These are phyloP conservation scores for Wallemia hederae DNA, from an alignment of 1,284 basidiomycete species.

Conservation along the genomic window DNA sequence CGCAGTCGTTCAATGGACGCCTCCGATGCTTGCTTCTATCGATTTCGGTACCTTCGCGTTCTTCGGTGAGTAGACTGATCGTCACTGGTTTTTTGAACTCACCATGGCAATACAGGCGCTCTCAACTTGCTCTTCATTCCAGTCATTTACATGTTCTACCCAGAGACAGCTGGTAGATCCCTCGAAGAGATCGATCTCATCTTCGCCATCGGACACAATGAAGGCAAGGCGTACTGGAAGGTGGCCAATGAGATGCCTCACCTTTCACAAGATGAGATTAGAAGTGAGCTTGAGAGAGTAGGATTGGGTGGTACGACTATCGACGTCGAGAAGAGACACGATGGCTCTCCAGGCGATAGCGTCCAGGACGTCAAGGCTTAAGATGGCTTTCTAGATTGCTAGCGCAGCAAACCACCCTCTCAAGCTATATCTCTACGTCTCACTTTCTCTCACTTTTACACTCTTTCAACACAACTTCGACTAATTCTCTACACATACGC, in stretches of 20 bases:
- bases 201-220: conserved; percentile 11
- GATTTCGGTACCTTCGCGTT: conserved; percentile 5
- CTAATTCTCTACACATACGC: no score
- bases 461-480: no score
- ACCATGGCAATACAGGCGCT: neutral
- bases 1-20: conserved; percentile 3
- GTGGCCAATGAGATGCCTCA: conserved; percentile 9
- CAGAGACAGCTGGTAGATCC: conserved; percentile 14
- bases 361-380: no score
- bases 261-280: conserved; percentile 6
- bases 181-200: conserved; percentile 14
- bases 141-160: conserved; percentile 14
- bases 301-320: conserved; percentile 3
- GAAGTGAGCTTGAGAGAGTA: conserved; percentile 7
- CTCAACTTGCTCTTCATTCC: conserved; percentile 7
- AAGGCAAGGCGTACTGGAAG: conserved; percentile 7
- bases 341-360: no score
- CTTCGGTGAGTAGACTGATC: neutral
- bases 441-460: no score
- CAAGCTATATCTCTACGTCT: no score
- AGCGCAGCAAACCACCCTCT: no score
- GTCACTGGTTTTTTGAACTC: neutral
- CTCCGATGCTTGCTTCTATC: conserved; percentile 7
- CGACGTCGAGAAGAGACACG: no score
- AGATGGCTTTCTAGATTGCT: no score